phyloP scores from a whole-genome alignment of 768 basidiomycete species.

The Termitomyces sp. region DNA sequence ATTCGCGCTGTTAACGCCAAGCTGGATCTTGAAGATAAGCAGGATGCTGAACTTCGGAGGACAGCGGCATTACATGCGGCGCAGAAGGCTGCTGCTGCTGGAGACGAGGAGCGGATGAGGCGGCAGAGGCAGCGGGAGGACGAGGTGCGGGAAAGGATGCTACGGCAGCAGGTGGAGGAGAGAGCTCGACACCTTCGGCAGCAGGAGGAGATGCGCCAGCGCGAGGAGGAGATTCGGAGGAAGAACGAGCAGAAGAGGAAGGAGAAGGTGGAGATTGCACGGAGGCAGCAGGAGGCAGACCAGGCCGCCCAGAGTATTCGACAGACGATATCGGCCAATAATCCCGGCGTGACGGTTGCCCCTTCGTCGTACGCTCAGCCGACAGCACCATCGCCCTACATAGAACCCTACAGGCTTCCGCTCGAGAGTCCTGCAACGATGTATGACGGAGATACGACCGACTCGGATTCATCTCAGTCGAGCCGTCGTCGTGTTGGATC shows the following conservation, averaged over 20 bases:
- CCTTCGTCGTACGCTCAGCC: background rate
- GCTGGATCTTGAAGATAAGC: constrained; percentile 26
- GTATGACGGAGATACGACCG: constrained; percentile 46
- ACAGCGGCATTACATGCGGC: constrained; percentile 22
- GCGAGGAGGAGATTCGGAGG: constrained; percentile 44
- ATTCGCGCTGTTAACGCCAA: constrained; percentile 2
- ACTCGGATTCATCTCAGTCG: constrained; percentile 32
- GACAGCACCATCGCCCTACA: background rate
- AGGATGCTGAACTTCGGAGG: constrained; percentile 17
- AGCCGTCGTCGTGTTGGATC: background rate
- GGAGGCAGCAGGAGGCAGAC: constrained; percentile 59
- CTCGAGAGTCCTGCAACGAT: constrained; percentile 54
- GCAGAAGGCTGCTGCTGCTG: constrained; percentile 14
- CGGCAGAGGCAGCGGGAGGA: constrained; percentile 39
- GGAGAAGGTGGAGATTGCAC: constrained; percentile 55
- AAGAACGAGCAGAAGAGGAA: constrained; percentile 35
- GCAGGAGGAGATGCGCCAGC: constrained; percentile 39
- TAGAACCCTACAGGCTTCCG: constrained; percentile 34
- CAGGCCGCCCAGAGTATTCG: constrained; percentile 42
- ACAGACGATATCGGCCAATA: constrained; percentile 26
- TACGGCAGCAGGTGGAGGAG: constrained; percentile 4
- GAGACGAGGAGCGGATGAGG: constrained; percentile 8
- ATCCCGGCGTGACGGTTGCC: constrained; percentile 10
- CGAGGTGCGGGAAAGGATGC: constrained; percentile 6
- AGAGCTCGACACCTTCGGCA: constrained; percentile 26